These are phyloP conservation scores for Mortierella sp. DNA, from an alignment of 371 early-diverging fungal species.

Conservation along the genomic window DNA sequence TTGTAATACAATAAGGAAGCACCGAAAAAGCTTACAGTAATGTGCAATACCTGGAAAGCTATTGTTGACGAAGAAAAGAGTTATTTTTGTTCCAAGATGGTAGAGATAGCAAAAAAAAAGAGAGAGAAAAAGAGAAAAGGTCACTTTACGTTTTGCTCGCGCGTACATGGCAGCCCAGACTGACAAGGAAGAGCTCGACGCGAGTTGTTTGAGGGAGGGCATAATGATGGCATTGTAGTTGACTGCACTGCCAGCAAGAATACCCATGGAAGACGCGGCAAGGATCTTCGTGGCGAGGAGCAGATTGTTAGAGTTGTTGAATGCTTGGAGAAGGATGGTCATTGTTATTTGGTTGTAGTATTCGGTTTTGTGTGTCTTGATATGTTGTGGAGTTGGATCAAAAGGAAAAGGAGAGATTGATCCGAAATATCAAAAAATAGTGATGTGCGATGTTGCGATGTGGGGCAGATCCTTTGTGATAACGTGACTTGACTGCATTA, in stretches of 20 bases:
- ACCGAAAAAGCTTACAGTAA: slow-evolving; percentile 21
- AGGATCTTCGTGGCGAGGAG: slow-evolving; percentile 39
- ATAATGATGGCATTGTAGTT: slow-evolving; percentile 34
- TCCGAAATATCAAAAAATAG: background rate
- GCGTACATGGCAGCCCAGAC: slow-evolving; percentile 46
- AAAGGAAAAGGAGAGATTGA: background rate
- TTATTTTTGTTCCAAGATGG: background rate
- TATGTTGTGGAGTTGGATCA: background rate
- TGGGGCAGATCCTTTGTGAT: too few species aligned
- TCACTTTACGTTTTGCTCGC: slow-evolving; percentile 22
- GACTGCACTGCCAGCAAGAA: slow-evolving; percentile 42
- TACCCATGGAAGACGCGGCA: slow-evolving; percentile 45
- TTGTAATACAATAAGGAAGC: slow-evolving; percentile 27
- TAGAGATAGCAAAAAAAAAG: background rate
- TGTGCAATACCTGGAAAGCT: slow-evolving; percentile 31
- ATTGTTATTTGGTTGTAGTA: slow-evolving; percentile 1
- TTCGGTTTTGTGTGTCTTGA: background rate
- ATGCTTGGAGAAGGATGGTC: slow-evolving; percentile 20
- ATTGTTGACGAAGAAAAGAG: background rate
- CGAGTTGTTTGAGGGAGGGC: slow-evolving; percentile 44
- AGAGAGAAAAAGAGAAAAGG: background rate
- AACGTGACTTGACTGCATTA: too few species aligned
- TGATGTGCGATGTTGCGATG: too few species aligned
- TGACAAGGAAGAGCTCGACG: slow-evolving; percentile 37
- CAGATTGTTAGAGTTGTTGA: slow-evolving; percentile 26